Evolutionary conservation across 2,329 filamentous ascomycete species (phyloP), one percentile per base, ranked within the genome.

Genomic region (Alternaria novae-zelandiae): DNA sequence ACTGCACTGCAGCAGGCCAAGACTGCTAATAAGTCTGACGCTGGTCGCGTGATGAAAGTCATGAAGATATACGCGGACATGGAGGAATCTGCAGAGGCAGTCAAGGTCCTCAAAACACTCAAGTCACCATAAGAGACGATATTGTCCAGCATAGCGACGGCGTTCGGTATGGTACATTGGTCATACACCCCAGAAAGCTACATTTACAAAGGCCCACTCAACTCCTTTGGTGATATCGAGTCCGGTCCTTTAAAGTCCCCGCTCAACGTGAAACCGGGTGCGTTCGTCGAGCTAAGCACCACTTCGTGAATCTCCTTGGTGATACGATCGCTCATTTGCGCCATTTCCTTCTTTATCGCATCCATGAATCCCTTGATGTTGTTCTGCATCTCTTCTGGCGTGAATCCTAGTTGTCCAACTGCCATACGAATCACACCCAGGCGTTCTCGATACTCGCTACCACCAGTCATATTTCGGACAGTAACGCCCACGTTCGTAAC

Each of bases 341-440:
- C 83, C 51, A 94, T 90, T 77, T 97, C 93, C 73, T 88, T 88
- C 87, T 93, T 97, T 70, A 98, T 78, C 73, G 89, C 86, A 21
- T 86, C 86, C 74, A 98, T 85, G 66, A 97, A 88, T 23, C 88
- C 84, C 81, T 90, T 91, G 79, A 99, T 86, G 78, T 99, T 99
- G 68, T 88, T 88, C 77, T 90, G 88, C 82, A 99, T 82, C 86
- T 96, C 89, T 73, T 96, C 90, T 4, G 96, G 94, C 7, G 93
- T 92, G 82, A 97, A 97, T 1, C 88, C 91, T 76, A 99, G 82
- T 82, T 97, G 94, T 6, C 95, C 96, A 65, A 99, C 88, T n/a
- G 94, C 90, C 85, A 98, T 88, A 63, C 94, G 87, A 59, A 99
- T 88, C 28, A 96, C 92, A 15, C 94, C 96, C 69, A 90, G 81